Conservation (phyloP, 2,329 filamentous ascomycete genomes). For the Harringtonia lauricola region DNA sequence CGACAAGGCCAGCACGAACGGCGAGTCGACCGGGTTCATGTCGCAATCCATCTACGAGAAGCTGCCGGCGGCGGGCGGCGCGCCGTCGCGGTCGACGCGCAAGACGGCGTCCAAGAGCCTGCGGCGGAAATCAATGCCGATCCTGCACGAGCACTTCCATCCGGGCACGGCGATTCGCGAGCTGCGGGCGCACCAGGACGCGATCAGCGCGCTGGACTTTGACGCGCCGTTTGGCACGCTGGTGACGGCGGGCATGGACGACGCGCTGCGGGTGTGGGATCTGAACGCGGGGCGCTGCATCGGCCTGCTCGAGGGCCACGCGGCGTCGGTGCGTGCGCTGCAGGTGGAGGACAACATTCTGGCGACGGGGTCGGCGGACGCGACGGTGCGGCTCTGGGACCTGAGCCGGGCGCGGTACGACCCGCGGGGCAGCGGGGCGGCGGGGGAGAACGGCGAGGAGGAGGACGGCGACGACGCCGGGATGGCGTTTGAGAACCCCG, state of each 20-base stretch:
- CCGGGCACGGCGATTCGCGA: slow-evolving; percentile 82
- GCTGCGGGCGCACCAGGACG: slow-evolving; percentile 78
- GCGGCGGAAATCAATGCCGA: slow-evolving; percentile 77
- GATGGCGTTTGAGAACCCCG: slow-evolving; percentile 61
- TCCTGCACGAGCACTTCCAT: slow-evolving; percentile 90
- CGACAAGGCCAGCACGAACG: slow-evolving; percentile 17
- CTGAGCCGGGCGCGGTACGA: slow-evolving; percentile 79
- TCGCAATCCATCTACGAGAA: slow-evolving; percentile 97
- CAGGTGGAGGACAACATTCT: slow-evolving; percentile 95
- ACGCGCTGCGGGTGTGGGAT: slow-evolving; percentile 94
- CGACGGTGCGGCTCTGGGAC: slow-evolving; percentile 91
- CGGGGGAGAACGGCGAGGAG: slow-evolving; percentile 31
- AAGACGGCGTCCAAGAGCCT: slow-evolving; percentile 42
- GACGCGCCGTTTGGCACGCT: slow-evolving; percentile 95
- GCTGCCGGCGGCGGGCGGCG: slow-evolving; percentile 47
- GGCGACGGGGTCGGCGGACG: slow-evolving; percentile 89
- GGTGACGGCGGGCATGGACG: slow-evolving; percentile 85
- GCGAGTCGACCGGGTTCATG: slow-evolving; percentile 57
- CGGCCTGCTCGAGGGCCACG: slow-evolving; percentile 83
- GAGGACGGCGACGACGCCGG: slow-evolving; percentile 50
- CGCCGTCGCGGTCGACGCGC: slow-evolving; percentile 30
- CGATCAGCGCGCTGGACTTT: slow-evolving; percentile 85
- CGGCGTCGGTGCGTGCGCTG: slow-evolving; percentile 82
- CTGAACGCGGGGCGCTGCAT: slow-evolving; percentile 88
- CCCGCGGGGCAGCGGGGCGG: slow-evolving; percentile 51